Conservation (phyloP, 345 rosid genomes). For the Rhizophora mangle region DNA sequence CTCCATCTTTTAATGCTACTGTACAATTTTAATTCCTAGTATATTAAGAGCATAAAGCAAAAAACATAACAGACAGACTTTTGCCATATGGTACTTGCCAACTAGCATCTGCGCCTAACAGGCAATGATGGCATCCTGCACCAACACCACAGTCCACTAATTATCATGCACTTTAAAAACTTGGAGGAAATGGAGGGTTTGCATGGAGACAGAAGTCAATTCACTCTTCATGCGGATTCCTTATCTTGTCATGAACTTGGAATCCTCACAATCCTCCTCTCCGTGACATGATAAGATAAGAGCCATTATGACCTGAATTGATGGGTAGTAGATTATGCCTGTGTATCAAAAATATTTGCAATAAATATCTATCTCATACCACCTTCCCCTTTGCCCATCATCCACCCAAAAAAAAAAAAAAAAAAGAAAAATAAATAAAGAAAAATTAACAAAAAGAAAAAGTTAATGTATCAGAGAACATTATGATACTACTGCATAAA, state of each 20-base stretch:
- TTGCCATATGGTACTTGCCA: slow-evolving; percentile 19
- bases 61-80: slow-evolving; percentile 15
- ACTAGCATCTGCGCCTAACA: slow-evolving; percentile 39
- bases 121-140: slow-evolving; percentile 34
- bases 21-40: slow-evolving; percentile 27
- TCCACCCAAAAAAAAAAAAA: too few relatives aligned
- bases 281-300: slow-evolving; percentile 31
- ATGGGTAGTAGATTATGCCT: slow-evolving; percentile 31
- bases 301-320: slow-evolving; percentile 30
- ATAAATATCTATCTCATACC: slow-evolving; percentile 26
- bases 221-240: slow-evolving; percentile 15
- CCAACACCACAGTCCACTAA: slow-evolving; percentile 21
- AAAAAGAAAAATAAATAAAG: neutral
- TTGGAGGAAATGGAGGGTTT: slow-evolving; percentile 17
- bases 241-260: slow-evolving; percentile 1
- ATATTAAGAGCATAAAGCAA: slow-evolving; percentile 13
- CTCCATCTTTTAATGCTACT: slow-evolving; percentile 29
- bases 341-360: slow-evolving; percentile 28
- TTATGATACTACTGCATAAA: slow-evolving; percentile 7
- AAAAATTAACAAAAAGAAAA: slow-evolving; percentile 13
- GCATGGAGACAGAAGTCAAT: slow-evolving; percentile 27
- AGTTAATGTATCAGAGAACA: slow-evolving; percentile 15
- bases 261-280: slow-evolving; percentile 18
- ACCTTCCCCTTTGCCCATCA: neutral
- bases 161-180: slow-evolving; percentile 21